A percentile compares a stretch with the other conserved stretches of the same genome.
Evolutionary conservation across 257 asterid genomes (phyloP).

Genomic region (Sherardia arvensis): DNA sequence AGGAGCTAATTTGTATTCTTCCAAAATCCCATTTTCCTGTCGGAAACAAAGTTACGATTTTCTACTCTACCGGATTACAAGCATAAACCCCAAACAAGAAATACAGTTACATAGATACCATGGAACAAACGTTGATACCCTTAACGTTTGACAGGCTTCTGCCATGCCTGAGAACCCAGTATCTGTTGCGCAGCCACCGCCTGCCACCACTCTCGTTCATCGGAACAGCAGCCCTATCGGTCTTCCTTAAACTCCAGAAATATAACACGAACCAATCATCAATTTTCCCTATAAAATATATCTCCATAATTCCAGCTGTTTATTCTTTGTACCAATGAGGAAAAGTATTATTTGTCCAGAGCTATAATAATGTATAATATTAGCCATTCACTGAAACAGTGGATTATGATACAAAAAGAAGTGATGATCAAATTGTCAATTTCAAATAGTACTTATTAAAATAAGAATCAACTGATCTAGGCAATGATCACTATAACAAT

Average conservation of each 20-base stretch:
- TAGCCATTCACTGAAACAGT: too few species aligned
- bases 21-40: conserved; percentile 81
- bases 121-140: conserved; percentile 74
- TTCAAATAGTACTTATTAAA: background rate
- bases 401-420: too few species aligned
- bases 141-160: conserved; percentile 81
- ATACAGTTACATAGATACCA: conserved; percentile 19
- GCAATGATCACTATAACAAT: too few species aligned
- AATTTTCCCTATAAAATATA: too few species aligned
- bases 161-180: conserved; percentile 88
- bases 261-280: background rate
- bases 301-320: background rate
- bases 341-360: background rate
- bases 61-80: background rate
- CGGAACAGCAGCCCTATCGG: background rate
- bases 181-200: conserved; percentile 40
- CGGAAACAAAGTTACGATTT: background rate
- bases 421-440: too few species aligned
- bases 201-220: conserved; percentile 18
- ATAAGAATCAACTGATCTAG: too few species aligned
- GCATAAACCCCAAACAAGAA: background rate
- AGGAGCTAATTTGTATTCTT: conserved; percentile 62
- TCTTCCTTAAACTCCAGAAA: background rate
- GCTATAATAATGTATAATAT: too few species aligned
- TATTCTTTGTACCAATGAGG: background rate